Conservation (phyloP, 2,329 filamentous ascomycete species). For the Botryotinia globosa region DNA sequence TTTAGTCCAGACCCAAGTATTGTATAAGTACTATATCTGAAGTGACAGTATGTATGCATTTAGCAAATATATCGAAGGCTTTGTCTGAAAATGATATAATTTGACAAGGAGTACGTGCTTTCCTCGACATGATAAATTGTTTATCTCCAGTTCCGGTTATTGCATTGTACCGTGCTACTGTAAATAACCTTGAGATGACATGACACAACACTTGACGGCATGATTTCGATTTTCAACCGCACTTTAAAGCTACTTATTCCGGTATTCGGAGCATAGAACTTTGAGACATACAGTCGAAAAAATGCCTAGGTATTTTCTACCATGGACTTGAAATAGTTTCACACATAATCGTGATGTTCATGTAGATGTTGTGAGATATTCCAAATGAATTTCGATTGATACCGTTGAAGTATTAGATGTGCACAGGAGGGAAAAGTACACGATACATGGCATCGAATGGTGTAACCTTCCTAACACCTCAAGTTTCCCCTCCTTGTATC, state of each 20-base stretch:
- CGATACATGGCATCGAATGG: conserved; percentile 12
- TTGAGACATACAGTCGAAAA: conserved; percentile 5
- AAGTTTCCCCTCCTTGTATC: conserved; percentile 11
- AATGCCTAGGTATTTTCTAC: background rate
- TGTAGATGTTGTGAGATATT: conserved; percentile 8
- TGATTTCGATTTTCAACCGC: conserved; percentile 10
- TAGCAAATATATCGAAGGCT: background rate
- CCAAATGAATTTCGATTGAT: conserved; percentile 11
- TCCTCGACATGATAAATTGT: conserved; percentile 14
- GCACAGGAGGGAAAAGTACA: conserved; percentile 1
- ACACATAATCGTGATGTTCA: background rate
- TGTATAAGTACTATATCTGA: conserved; percentile 9
- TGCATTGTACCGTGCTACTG: conserved; percentile 15
- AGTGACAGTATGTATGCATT: conserved; percentile 10
- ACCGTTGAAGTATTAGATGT: conserved; percentile 15
- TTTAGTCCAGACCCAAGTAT: background rate
- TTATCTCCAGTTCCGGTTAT: conserved; percentile 15
- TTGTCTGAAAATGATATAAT: conserved; percentile 3
- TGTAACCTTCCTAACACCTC: conserved; percentile 16
- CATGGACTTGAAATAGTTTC: background rate
- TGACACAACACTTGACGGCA: conserved; percentile 20
- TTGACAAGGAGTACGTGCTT: conserved; percentile 2
- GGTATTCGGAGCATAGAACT: conserved; percentile 10
- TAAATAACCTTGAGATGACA: conserved; percentile 18
- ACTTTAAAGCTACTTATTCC: conserved; percentile 5